Percentiles rank a stretch among this genome's conserved stretches.
phyloP scores from a whole-genome alignment of 2,329 filamentous ascomycete species.

The Aspergillus transmontanensis region DNA sequence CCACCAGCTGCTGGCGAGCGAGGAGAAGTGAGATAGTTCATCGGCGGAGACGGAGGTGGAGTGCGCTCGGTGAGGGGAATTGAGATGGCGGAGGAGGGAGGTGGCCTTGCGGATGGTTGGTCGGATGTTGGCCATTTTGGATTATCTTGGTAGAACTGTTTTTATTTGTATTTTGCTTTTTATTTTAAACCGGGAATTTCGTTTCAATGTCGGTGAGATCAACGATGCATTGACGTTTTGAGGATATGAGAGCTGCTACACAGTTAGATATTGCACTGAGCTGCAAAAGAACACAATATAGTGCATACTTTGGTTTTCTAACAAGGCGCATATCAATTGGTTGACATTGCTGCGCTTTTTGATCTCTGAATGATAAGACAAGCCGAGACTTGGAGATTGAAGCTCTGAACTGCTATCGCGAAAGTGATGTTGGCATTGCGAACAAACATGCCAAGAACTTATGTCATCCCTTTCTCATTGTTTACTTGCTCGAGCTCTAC shows the following conservation, averaged over 20 bases:
- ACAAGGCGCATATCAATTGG: neutral
- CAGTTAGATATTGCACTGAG: neutral
- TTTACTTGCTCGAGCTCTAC: neutral
- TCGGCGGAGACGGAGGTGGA: constrained; percentile 73
- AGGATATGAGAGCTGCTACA: neutral
- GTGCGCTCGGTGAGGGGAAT: constrained; percentile 25
- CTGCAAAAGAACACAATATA: neutral
- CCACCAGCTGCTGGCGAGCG: constrained; percentile 94
- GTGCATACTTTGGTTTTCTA: neutral
- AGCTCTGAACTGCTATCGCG: neutral
- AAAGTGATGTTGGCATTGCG: neutral
- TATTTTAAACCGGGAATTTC: neutral
- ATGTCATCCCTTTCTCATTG: neutral
- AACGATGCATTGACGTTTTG: neutral
- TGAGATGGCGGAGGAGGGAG: neutral
- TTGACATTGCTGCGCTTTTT: neutral
- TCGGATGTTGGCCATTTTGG: constrained; percentile 12
- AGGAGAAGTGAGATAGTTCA: constrained; percentile 93
- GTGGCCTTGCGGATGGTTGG: constrained; percentile 13
- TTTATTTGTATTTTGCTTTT: neutral
- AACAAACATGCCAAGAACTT: constrained; percentile 5
- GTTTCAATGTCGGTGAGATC: neutral
- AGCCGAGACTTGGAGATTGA: neutral
- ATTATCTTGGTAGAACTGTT: neutral
- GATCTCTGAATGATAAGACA: neutral